Conservation (phyloP, 805 yeast genomes). For the Saccharomycopsis vini region DNA sequence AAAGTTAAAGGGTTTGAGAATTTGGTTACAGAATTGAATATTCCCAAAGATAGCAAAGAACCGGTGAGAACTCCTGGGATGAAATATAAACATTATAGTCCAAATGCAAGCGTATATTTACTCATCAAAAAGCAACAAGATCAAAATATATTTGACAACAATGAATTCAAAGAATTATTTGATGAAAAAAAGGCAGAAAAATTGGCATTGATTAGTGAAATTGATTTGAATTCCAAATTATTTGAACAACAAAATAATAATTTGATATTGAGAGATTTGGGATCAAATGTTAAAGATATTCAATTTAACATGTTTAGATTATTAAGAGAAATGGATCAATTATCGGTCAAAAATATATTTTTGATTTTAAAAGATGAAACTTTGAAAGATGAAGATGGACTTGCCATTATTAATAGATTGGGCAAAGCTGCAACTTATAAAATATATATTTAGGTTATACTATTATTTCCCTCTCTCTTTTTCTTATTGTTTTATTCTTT, state of each 20-base stretch:
- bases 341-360: constrained; percentile 58
- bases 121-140: constrained; percentile 28
- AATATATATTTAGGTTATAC: constrained; percentile 20
- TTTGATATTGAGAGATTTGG: constrained; percentile 28
- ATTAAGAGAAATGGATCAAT: constrained; percentile 68
- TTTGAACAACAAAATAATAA: neutral
- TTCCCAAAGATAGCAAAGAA: constrained; percentile 47
- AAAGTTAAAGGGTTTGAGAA: constrained; percentile 46
- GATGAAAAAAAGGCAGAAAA: constrained; percentile 1
- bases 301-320: constrained; percentile 66
- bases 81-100: constrained; percentile 95
- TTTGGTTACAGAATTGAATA: constrained; percentile 29
- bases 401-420: constrained; percentile 90
- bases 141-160: constrained; percentile 1
- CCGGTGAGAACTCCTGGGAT: constrained; percentile 91
- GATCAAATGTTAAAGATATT: constrained; percentile 45
- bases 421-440: constrained; percentile 68
- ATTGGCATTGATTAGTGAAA: constrained; percentile 11
- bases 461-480: too few species aligned
- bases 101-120: constrained; percentile 71
- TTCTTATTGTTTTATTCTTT: neutral
- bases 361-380: constrained; percentile 52
- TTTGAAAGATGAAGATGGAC: constrained; percentile 62
- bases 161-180: constrained; percentile 1
- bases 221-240: neutral